Percentiles rank a stretch among this genome's conserved stretches.
Conservation (phyloP, 768 basidiomycete genomes). For the Gymnopilus junonius region DNA sequence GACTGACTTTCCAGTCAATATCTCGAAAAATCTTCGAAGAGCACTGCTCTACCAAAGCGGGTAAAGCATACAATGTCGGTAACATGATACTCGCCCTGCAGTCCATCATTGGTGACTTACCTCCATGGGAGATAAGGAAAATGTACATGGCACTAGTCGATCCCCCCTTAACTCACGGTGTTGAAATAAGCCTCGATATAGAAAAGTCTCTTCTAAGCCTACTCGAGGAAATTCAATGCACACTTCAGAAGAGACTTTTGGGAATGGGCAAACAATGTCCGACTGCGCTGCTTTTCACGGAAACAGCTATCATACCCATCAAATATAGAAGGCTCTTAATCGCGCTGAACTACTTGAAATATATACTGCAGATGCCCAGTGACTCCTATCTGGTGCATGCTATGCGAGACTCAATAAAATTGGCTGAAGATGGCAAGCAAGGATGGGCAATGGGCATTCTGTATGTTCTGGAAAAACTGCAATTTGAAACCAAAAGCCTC, state of each 20-base stretch:
- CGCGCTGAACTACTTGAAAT: background rate
- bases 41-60: conserved; percentile 21
- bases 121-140: conserved; percentile 16
- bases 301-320: background rate
- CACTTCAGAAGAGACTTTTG: background rate
- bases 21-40: background rate
- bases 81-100: conserved; percentile 21
- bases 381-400: background rate
- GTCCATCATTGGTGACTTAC: conserved; percentile 16
- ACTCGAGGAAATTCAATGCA: background rate
- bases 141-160: conserved; percentile 26
- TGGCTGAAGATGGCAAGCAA: background rate
- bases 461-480: background rate
- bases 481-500: background rate
- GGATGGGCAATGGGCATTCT: background rate
- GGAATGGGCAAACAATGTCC: background rate
- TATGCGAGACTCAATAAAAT: background rate
- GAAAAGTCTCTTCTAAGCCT: background rate
- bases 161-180: conserved; percentile 26
- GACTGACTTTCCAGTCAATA: background rate
- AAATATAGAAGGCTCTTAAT: background rate
- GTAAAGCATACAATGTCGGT: conserved; percentile 17
- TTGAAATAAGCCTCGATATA: conserved; percentile 22
- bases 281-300: background rate
- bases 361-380: background rate